Evolutionary conservation across 345 rosid genomes (phyloP).

Genomic region (Linum lewisii): DNA sequence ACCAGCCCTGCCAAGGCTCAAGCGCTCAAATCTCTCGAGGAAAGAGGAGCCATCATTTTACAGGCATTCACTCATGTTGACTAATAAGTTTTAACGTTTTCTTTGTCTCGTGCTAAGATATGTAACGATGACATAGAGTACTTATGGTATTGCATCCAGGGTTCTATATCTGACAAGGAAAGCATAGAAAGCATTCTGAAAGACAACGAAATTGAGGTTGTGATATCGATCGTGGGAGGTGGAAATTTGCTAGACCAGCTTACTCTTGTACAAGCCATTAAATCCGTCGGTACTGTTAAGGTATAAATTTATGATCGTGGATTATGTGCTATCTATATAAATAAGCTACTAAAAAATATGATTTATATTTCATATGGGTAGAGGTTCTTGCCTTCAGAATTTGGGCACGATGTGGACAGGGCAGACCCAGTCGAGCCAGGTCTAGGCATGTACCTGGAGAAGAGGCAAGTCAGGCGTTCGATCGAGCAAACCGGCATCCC

Average conservation of each 20-base stretch:
- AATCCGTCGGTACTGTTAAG: slow-evolving; percentile 48
- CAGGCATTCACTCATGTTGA: slow-evolving; percentile 12
- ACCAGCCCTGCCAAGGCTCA: slow-evolving; percentile 18
- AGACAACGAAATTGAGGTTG: slow-evolving; percentile 46
- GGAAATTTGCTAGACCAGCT: slow-evolving; percentile 29
- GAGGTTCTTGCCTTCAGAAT: slow-evolving; percentile 70
- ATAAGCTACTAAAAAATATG: not conserved
- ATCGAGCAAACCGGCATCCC: slow-evolving; percentile 36
- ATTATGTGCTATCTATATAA: not conserved
- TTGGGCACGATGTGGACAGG: slow-evolving; percentile 61
- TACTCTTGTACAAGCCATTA: slow-evolving; percentile 37
- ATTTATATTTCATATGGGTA: slow-evolving; percentile 6
- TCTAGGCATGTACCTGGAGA: slow-evolving; percentile 35
- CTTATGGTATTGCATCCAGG: slow-evolving; percentile 19
- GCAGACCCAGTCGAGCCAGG: slow-evolving; percentile 68
- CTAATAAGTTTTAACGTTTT: not conserved
- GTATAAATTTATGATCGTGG: slow-evolving; percentile 11
- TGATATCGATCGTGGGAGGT: slow-evolving; percentile 49
- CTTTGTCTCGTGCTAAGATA: not conserved
- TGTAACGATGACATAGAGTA: not conserved
- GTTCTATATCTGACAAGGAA: slow-evolving; percentile 27
- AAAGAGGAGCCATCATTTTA: slow-evolving; percentile 40
- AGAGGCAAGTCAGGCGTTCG: slow-evolving; percentile 36
- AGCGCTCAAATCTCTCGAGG: slow-evolving; percentile 26
- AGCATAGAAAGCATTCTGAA: slow-evolving; percentile 37